Evolutionary conservation across 805 yeast species (phyloP).

Genomic region (Sungouiozyma ichnusensis): DNA sequence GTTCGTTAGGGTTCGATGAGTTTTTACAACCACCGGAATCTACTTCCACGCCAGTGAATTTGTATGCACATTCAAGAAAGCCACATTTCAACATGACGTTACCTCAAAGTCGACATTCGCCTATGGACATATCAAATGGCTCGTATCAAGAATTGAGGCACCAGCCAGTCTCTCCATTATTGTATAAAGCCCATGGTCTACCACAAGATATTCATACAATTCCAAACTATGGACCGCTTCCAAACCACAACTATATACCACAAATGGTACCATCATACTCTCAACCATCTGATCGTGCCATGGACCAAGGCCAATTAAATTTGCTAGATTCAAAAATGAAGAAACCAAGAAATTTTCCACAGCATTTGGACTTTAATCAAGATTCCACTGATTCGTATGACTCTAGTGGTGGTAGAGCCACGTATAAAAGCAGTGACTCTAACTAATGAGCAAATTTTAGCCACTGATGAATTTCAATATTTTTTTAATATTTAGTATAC

Average conservation of each 20-base stretch:
- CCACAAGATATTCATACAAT: too few species aligned
- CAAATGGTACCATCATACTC: too few species aligned
- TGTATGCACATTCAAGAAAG: background rate
- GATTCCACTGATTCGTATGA: conserved; percentile 5
- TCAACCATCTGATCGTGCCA: background rate
- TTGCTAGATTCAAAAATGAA: background rate
- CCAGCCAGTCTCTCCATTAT: background rate
- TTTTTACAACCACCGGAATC: conserved; percentile 25
- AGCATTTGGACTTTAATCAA: background rate
- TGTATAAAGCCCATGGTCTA: too few species aligned
- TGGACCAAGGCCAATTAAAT: background rate
- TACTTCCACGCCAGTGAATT: conserved; percentile 21
- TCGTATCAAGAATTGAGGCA: background rate
- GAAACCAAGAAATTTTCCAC: background rate
- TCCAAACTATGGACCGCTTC: too few species aligned
- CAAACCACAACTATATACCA: too few species aligned
- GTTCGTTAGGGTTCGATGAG: conserved; percentile 19
- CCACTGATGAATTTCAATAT: too few species aligned
- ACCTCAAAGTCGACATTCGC: too few species aligned
- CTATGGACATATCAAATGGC: background rate
- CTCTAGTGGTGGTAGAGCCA: conserved; percentile 24
- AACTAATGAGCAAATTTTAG: too few species aligned
- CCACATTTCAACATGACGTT: too few species aligned
- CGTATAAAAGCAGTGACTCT: conserved; percentile 12
- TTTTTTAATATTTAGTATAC: too few species aligned